Evolutionary conservation across 2,329 filamentous ascomycete species (phyloP), one percentile per base, ranked within the genome.

Genomic region (Fusarium luffae): DNA sequence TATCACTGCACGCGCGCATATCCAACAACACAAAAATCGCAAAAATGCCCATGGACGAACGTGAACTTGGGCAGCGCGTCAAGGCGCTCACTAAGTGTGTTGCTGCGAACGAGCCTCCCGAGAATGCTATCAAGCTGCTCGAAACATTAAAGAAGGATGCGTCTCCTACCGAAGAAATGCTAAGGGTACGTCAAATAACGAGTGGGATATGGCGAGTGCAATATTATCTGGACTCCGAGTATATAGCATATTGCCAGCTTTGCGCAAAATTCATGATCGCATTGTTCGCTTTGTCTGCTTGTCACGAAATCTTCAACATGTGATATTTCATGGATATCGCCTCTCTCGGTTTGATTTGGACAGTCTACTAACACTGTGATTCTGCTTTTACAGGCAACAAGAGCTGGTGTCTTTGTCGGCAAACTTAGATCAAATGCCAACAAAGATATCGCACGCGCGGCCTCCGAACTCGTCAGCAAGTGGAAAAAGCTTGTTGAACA

Each of bases 341-440:
- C 16, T 56, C 19, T 58, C 34, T 21, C 27, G 30, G 46, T 32
- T 52, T 16, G 27, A 43, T 11, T 18, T 49, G 63, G 40, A 49
- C 37, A 46, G 12, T 52, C 40, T 40, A 48, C 69, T 74, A 61
- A 73, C 44, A 27, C 25, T 28, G 42, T 46, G 64, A 57, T 52
- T 63, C 34, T 40, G 47, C 42, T 42, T 54, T 18, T 37, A 56
- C 65, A 91, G 89, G 86, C 92, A 43, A 98, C 95, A n/a, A 92
- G 92, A 74, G 95, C 97, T 54, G 96, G 96, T 74, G 91, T 97
- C 71, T 89, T 92, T 52, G 92, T 98, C 68, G 95, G 94, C 79
- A 95, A 94, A 79, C 88, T 91, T 52, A 86, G 89, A 56, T 82
- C 92, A 65, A 94, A 97, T 79, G 80, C 89, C 60, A 92, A 97